A percentile compares a stretch with the other conserved stretches of the same genome.
These are phyloP conservation scores for Lagenidium giganteum DNA, from an alignment of 352 stramenopile species.

Conservation along the genomic window DNA sequence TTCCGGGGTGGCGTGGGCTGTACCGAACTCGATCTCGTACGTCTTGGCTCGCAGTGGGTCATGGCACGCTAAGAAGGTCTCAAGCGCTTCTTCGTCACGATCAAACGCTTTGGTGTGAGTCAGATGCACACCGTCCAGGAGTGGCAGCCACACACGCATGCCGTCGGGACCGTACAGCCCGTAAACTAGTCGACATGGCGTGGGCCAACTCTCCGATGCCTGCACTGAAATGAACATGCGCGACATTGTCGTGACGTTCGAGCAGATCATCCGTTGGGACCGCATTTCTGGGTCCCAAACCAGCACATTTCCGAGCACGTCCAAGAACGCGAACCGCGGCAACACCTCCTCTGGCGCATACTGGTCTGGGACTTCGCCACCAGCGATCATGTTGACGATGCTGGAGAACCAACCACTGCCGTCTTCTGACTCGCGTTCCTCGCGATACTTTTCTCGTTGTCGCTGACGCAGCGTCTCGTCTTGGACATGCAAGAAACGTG, in stretches of 20 bases:
- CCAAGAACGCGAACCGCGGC: conserved; percentile 58
- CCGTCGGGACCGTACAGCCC: conserved; percentile 70
- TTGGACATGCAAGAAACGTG: conserved; percentile 50
- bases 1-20: conserved; percentile 46
- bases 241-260: conserved; percentile 60
- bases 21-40: conserved; percentile 78
- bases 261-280: conserved; percentile 55
- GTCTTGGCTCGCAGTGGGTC: conserved; percentile 79
- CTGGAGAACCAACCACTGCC: conserved; percentile 50
- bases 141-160: conserved; percentile 70
- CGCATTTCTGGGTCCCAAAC: conserved; percentile 76
- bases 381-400: conserved; percentile 52
- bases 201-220: conserved; percentile 46
- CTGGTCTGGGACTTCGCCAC: conserved; percentile 63
- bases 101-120: conserved; percentile 53
- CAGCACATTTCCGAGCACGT: conserved; percentile 48
- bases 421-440: conserved; percentile 38
- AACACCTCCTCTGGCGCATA: conserved; percentile 66
- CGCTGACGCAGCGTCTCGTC: conserved; percentile 28
- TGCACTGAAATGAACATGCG: conserved; percentile 36
- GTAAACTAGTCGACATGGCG: conserved; percentile 54
- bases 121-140: conserved; percentile 76
- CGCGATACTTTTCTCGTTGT: conserved; percentile 23
- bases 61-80: conserved; percentile 73
- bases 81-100: conserved; percentile 30